Base-by-base conservation (phyloP, 1,284 basidiomycete genomes). In the Microbotryomycetes sp. region DNA sequence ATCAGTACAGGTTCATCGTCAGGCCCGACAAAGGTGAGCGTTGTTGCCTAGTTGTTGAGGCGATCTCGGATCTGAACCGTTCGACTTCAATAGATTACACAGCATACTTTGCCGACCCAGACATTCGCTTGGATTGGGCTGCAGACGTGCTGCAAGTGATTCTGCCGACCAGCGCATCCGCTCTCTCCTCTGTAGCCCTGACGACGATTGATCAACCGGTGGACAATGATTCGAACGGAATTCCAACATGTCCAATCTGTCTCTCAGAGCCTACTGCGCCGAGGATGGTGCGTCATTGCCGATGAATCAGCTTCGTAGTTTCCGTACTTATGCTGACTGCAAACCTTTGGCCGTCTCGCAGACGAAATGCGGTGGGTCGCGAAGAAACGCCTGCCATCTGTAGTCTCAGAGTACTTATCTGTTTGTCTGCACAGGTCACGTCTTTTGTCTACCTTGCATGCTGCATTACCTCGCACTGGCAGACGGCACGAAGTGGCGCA, bases 231-330 rank as follows among this genome's bases (percentile, higher is more conserved):
- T 23, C 46, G 4, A 32, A 60, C 22, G 68, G 67, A 9, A 57
- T 62, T 77, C 83, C 65, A 80, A 86, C 84, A 15, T 98, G 94
- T 76, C 96, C 94, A 3, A 97, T 99, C 67, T 99, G 94, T 77
- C 81, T 99, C 49, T 88, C 88, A 49, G 82, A 89, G 54, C 94
- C 93, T 5, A 85, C 86, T 48, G 91, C 92, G 22, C 90, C 94
- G 19, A 82, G 96, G 52, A 97, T 97, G 89, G 97, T 52, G 92
- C 90, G 79, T 97, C 92, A 71, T 93, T 92, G 62, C 93, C 97
- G 82, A 92, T 94, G 72, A 77, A 89, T 85, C 25, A 57, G 23
- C 51, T 67, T 32, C 56, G 19, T 26, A n/a, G 49, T 64, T 30
- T 65, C 56, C 56, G 56, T 30, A 58, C 55, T 46, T 69, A 19